Evolutionary conservation across 1,284 basidiomycete genomes (phyloP), one percentile per base, ranked within the genome.

Genomic region (Ustilago cynodontis): DNA sequence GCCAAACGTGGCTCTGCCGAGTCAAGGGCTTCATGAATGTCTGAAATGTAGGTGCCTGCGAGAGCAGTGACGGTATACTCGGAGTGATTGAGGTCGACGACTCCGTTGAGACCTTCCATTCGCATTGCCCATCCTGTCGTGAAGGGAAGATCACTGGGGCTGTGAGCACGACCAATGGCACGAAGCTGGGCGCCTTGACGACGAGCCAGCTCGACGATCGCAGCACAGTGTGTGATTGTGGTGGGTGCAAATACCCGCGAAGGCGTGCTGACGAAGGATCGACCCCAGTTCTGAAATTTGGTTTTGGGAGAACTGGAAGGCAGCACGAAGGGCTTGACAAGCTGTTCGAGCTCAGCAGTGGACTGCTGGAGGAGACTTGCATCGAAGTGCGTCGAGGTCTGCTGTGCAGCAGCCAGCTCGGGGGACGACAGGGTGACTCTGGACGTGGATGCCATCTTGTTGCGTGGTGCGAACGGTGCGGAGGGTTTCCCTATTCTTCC

Each of bases 111-210:
- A 13, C 77, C 73, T 35, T 85, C 80, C 76, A 82, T 85, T 20
- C 83, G 80, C 29, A 86, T 70, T 8, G 77, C 77, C 83, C 84
- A 86, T 33, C 77, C 82, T 24, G 82, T 78, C 24, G 78, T 84
- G 60, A 84, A 79, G 31, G 79, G 77, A 58, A 98, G 88, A 87
- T 98, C 96, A 84, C 92, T 93, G 11, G 96, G 97, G 73, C 92
- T 93, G 87, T 98, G 96, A 0, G 94, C 95, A 10, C 94, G 91
- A 10, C 95, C 96, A 29, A 92, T 92, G 0, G 94, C 93, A 62
- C 95, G 91, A 41, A 98, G 88, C 31, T 89, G 89, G 76, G 90
- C 90, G 13, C 89, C 88, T 82, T 93, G 90, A 50, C 93, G 88
- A 14, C 92, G 88, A 0, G 95, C 95, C 26, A 95, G 90, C 86